phyloP scores from a whole-genome alignment of 495 filamentous ascomycete species.

The Tuber calosporum region DNA sequence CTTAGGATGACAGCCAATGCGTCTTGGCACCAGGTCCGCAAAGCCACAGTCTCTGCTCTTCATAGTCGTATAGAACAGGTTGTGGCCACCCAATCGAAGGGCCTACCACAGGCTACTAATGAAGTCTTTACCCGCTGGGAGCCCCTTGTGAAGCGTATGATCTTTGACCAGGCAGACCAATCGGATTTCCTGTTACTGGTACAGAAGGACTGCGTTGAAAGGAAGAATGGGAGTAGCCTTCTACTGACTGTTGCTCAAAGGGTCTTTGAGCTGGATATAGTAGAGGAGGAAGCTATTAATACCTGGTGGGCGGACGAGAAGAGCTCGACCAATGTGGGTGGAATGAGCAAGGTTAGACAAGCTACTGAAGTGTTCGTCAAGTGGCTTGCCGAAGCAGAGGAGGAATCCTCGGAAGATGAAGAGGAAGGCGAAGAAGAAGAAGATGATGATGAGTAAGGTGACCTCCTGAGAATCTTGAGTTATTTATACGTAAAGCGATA shows the following conservation, averaged over 20 bases:
- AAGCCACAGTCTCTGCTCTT: slow-evolving; percentile 76
- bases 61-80: slow-evolving; percentile 72
- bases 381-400: slow-evolving; percentile 74
- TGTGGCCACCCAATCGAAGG: slow-evolving; percentile 50
- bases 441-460: slow-evolving; percentile 32
- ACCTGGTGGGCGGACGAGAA: slow-evolving; percentile 78
- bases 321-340: slow-evolving; percentile 53
- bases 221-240: slow-evolving; percentile 52
- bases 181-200: slow-evolving; percentile 74
- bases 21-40: slow-evolving; percentile 75
- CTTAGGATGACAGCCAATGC: slow-evolving; percentile 84
- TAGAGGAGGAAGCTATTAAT: slow-evolving; percentile 82
- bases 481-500: neutral
- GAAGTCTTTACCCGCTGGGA: slow-evolving; percentile 49
- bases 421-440: slow-evolving; percentile 55
- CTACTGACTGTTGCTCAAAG: slow-evolving; percentile 69
- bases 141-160: slow-evolving; percentile 47
- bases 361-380: slow-evolving; percentile 75
- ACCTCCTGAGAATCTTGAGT: neutral
- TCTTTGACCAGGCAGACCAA: slow-evolving; percentile 60
- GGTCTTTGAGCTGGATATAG: slow-evolving; percentile 72
- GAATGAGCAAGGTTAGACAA: slow-evolving; percentile 61
- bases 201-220: slow-evolving; percentile 66
- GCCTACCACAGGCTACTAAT: slow-evolving; percentile 46
- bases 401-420: slow-evolving; percentile 70